phyloP scores from a whole-genome alignment of 225 moss, liverwort and hornwort species.

The Straminergon stramineum region DNA sequence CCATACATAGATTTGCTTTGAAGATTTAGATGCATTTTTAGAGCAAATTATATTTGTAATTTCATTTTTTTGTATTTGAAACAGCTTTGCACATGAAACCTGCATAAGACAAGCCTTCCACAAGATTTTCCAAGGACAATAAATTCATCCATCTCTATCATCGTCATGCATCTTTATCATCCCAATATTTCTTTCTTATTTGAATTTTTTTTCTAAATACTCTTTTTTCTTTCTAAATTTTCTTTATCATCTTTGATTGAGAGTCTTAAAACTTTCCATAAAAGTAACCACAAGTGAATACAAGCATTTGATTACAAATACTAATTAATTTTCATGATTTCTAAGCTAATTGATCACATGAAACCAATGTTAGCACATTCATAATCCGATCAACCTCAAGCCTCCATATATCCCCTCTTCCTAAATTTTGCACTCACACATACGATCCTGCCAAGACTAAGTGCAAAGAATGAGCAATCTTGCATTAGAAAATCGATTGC shows the following conservation, averaged over 20 bases:
- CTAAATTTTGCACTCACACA: not conserved
- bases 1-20: not conserved
- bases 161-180: not conserved
- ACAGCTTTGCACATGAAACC: no score
- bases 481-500: not conserved
- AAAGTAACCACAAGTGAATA: no score
- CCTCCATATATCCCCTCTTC: conserved; percentile 4
- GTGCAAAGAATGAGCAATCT: not conserved
- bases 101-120: no score
- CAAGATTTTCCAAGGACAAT: not conserved
- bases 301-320: no score
- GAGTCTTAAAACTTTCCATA: not conserved
- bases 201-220: not conserved
- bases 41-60: no score
- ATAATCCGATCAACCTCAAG: not conserved
- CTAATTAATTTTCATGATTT: not conserved
- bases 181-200: not conserved
- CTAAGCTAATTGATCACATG: not conserved
- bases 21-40: not conserved
- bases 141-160: not conserved
- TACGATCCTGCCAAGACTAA: not conserved
- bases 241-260: not conserved
- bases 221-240: not conserved
- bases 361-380: not conserved
- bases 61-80: no score